These are phyloP conservation scores for Saccharomyces hybrid DNA, from an alignment of 1,139 yeast genomes.

Conservation along the genomic window DNA sequence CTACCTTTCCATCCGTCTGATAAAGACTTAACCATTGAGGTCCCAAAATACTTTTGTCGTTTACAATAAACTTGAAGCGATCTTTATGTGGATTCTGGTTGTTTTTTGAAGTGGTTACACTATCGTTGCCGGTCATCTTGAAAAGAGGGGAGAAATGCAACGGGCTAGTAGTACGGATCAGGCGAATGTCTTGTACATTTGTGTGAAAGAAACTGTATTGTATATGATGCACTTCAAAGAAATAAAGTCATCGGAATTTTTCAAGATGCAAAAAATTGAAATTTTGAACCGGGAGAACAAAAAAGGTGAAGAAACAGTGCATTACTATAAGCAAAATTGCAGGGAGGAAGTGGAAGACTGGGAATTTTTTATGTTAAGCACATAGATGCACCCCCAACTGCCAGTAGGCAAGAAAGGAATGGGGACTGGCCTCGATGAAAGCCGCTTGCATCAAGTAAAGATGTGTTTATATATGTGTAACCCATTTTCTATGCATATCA, in stretches of 20 bases:
- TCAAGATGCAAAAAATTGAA: neutral
- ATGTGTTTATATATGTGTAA: neutral
- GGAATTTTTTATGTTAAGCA: neutral
- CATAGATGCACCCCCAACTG: too few relatives aligned
- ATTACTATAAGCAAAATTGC: neutral
- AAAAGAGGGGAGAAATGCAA: neutral
- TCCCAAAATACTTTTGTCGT: constrained; percentile 47
- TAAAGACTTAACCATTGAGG: constrained; percentile 56
- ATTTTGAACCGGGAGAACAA: neutral
- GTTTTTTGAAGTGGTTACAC: neutral
- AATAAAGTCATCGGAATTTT: neutral
- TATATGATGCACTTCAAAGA: neutral
- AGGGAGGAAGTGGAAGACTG: neutral
- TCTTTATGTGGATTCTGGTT: constrained; percentile 7
- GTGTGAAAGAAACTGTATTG: neutral
- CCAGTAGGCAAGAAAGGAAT: too few relatives aligned
- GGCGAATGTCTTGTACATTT: neutral
- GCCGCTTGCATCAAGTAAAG: too few relatives aligned
- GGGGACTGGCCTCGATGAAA: neutral
- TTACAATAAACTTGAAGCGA: constrained; percentile 27
- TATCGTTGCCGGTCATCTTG: neutral
- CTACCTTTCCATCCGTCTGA: constrained; percentile 27
- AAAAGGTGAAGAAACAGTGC: neutral
- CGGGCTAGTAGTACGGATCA: neutral
- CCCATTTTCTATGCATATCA: neutral